phyloP scores from a whole-genome alignment of 164 flowering plant species.

The Dillenia turbinata region DNA sequence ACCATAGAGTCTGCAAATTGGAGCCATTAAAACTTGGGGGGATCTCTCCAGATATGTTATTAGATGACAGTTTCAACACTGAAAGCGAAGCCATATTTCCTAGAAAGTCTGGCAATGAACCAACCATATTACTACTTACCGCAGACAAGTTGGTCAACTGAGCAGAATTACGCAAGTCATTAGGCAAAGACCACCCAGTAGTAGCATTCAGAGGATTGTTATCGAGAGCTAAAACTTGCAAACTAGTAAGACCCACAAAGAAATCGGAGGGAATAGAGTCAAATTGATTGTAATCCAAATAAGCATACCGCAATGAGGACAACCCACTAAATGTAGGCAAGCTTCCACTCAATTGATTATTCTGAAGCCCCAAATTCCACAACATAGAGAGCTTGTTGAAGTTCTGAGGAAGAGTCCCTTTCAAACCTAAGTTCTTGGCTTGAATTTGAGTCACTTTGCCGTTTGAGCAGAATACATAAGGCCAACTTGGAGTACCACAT shows the following conservation, averaged over 20 bases:
- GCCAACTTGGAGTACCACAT: slow-evolving; percentile 52
- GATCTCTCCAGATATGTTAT: slow-evolving; percentile 43
- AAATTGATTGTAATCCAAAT: slow-evolving; percentile 48
- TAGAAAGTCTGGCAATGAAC: slow-evolving; percentile 53
- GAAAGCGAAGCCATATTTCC: slow-evolving; percentile 44
- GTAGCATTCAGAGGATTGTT: slow-evolving; percentile 40
- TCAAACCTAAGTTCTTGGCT: slow-evolving; percentile 42
- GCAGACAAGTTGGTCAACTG: slow-evolving; percentile 50
- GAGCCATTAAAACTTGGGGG: slow-evolving; percentile 40
- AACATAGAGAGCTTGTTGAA: slow-evolving; percentile 49
- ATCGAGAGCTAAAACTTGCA: slow-evolving; percentile 60
- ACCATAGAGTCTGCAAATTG: slow-evolving; percentile 43
- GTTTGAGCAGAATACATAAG: slow-evolving; percentile 35
- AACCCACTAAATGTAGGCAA: slow-evolving; percentile 58
- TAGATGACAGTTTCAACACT: slow-evolving; percentile 36
- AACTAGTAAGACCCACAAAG: slow-evolving; percentile 40
- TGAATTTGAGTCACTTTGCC: slow-evolving; percentile 60
- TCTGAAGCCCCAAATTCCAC: slow-evolving; percentile 49
- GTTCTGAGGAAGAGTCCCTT: slow-evolving; percentile 48
- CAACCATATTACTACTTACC: slow-evolving; percentile 46
- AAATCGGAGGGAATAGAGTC: slow-evolving; percentile 58
- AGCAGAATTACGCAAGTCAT: slow-evolving; percentile 29
- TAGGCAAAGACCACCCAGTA: slow-evolving; percentile 56
- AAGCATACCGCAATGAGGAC: slow-evolving; percentile 38
- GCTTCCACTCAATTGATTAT: slow-evolving; percentile 41